A percentile compares a stretch with the other conserved stretches of the same genome.
phyloP scores from a whole-genome alignment of 345 rosid genomes.

The Draba incana region DNA sequence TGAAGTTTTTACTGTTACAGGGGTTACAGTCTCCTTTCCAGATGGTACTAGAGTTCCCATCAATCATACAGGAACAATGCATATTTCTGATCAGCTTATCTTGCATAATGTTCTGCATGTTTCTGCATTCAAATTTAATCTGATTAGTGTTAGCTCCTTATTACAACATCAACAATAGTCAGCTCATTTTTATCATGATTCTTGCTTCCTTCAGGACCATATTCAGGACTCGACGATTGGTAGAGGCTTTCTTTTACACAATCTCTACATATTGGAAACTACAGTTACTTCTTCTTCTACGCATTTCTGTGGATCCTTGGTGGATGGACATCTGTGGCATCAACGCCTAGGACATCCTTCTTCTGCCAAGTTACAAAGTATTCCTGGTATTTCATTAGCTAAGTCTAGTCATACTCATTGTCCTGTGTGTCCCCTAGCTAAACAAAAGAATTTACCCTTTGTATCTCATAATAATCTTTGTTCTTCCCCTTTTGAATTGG shows the following conservation, averaged over 20 bases:
- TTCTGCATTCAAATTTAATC: not conserved
- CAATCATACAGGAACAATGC: not conserved
- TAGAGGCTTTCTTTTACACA: not conserved
- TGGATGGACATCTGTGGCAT: not conserved
- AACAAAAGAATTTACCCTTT: not conserved
- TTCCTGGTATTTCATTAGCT: not conserved
- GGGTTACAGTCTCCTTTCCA: not conserved
- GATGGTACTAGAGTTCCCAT: not conserved
- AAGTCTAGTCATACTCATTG: not conserved
- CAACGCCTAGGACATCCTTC: not conserved
- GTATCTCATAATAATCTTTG: not conserved
- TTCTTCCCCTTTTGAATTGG: not conserved
- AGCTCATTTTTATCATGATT: not conserved
- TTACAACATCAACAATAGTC: not conserved
- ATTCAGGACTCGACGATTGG: not conserved
- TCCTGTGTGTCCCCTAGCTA: not conserved
- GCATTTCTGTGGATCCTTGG: not conserved
- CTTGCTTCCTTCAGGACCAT: not conserved
- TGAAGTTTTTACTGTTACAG: not conserved
- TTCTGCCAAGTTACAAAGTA: not conserved
- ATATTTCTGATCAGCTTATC: not conserved
- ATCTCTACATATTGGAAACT: not conserved
- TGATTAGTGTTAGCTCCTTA: not conserved
- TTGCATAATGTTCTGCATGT: not conserved
- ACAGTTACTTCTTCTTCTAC: not conserved